Percentiles rank a stretch among this genome's conserved stretches.
phyloP scores from a whole-genome alignment of 2,329 filamentous ascomycete species.

The Didymella segeticola region DNA sequence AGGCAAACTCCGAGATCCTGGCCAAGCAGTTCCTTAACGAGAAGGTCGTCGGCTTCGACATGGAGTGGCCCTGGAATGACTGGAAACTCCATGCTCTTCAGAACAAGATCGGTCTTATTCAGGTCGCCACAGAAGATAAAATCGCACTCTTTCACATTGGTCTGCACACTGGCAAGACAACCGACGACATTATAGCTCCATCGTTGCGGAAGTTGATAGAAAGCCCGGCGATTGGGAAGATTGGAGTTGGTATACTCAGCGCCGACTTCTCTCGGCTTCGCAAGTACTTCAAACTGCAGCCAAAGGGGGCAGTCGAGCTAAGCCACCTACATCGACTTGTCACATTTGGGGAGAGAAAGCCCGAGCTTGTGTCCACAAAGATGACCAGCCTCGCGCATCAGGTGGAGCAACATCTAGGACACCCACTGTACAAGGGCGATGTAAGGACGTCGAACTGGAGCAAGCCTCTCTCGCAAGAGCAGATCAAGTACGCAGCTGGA shows the following conservation, averaged over 20 bases:
- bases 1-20: conserved; percentile 70
- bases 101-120: conserved; percentile 79
- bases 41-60: conserved; percentile 81
- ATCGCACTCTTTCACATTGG: conserved; percentile 86
- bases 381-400: conserved; percentile 72
- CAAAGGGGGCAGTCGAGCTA: conserved; percentile 76
- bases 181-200: conserved; percentile 69
- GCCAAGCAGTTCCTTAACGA: conserved; percentile 71
- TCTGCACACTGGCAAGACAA: conserved; percentile 52
- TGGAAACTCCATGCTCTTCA: conserved; percentile 59
- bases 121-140: conserved; percentile 77
- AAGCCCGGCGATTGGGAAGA: conserved; percentile 71
- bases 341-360: conserved; percentile 65
- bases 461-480: conserved; percentile 63
- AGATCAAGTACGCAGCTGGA: conserved; percentile 77
- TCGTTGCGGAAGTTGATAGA: conserved; percentile 76
- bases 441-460: conserved; percentile 82
- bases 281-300: conserved; percentile 69
- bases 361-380: conserved; percentile 43
- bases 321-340: conserved; percentile 83
- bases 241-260: conserved; percentile 73
- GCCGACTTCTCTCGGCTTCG: conserved; percentile 70
- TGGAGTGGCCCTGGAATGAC: conserved; percentile 76
- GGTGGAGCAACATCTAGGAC: conserved; percentile 71
- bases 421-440: conserved; percentile 81